Percentiles rank a stretch among this genome's conserved stretches.
Conservation (phyloP, 768 basidiomycete genomes). For the Exidia glandulosa region DNA sequence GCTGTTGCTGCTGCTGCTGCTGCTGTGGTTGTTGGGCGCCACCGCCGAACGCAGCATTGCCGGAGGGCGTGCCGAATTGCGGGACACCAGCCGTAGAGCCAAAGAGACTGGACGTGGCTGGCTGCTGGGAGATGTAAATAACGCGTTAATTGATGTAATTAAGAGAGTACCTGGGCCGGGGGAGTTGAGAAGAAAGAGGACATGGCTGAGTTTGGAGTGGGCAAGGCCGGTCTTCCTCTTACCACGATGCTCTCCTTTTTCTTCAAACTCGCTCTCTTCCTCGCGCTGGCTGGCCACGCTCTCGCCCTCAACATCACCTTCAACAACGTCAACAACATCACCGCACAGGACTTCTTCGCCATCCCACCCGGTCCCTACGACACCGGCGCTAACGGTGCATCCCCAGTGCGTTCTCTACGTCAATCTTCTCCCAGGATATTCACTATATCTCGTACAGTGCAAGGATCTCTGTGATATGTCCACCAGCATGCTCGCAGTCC, state of each 20-base stretch:
- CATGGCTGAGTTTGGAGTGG: background rate
- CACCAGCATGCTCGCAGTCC: background rate
- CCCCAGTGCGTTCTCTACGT: too few species aligned
- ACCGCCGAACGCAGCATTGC: background rate
- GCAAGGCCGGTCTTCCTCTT: background rate
- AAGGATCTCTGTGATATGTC: too few species aligned
- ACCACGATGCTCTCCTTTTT: constrained; percentile 3
- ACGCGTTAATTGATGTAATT: background rate
- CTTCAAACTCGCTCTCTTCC: constrained; percentile 24
- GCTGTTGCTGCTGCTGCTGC: background rate
- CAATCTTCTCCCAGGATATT: too few species aligned
- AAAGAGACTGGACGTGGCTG: background rate
- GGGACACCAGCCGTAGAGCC: background rate
- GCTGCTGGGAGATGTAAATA: background rate
- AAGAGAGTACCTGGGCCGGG: background rate
- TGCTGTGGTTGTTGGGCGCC: background rate
- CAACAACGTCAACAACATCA: constrained; percentile 24
- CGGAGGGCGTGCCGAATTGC: too few species aligned
- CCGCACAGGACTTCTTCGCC: constrained; percentile 34
- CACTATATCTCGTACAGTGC: too few species aligned
- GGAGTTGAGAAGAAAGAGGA: background rate
- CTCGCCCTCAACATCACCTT: constrained; percentile 41
- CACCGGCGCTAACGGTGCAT: too few species aligned
- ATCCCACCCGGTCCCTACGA: constrained; percentile 23
- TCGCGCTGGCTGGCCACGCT: constrained; percentile 45